Evolutionary conservation across 805 yeast genomes (phyloP), one percentile per base, ranked within the genome.

Genomic region (Spathaspora gorwiae): DNA sequence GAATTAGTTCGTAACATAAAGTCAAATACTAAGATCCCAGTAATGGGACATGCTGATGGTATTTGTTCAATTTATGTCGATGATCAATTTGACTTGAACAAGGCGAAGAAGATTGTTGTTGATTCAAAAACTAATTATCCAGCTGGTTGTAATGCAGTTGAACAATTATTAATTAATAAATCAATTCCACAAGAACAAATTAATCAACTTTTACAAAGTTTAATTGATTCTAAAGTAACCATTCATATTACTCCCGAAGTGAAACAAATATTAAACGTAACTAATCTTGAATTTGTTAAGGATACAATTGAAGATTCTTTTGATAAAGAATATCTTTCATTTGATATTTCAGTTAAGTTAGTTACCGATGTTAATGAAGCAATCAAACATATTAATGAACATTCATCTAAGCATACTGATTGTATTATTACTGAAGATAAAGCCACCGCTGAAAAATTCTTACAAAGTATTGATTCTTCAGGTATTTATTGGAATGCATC

Each of bases 91-190:
- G 92, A 90, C 56, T 50, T 87, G 10, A 78, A 64, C 11, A 90
- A 87, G 79, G 95, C 97, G 0, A 72, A 77, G 31, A 79, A 80
- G 46, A 80, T 94, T 29, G 73, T 81, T 5, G 78, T 88, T 26
- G 99, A 94, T 65, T 78, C 97, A 5, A 94, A 94, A 66, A 89
- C 97, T 0, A 90, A 90, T 64, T 94, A 94, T 62, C 97, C 98
- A 40, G 99, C 99, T 10, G 99, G 96, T n/a, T 94, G 99, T 66
- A 94, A 94, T 62, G 97, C 99, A 7, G 92, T 80, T 45, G 99
- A 94, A 65, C 88, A 94, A 31, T 65, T 94, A 29, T 74, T 94
- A 46, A 66, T 95, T 39, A 77, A 84, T 63, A 66, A 72, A 42
- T 59, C 54, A 54, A 47, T 62, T 62, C 53, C 70, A 60, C 43